Evolutionary conservation across 2,329 filamentous ascomycete species (phyloP), one percentile per base, ranked within the genome.

Genomic region (Cladophialophora psammophila): DNA sequence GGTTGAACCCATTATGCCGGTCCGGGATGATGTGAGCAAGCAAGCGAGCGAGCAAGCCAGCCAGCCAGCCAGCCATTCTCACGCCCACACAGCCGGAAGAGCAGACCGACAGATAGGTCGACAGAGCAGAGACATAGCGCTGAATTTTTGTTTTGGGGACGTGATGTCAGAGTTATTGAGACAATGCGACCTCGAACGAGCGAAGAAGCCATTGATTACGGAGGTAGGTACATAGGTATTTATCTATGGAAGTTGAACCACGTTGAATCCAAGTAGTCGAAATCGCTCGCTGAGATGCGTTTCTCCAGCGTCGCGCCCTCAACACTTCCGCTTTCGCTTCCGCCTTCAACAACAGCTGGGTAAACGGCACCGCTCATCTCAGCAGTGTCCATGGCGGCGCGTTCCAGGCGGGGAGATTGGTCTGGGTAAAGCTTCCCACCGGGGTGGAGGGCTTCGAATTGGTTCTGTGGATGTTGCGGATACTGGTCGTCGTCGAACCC

Each of bases 401-500:
- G 55, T 7, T 35, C 45, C 20, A 63, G 59, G 15, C 55, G 60
- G 15, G 71, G 69, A 18, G 56, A 64, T 45, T 71, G 68, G 65
- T 76, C 77, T 5, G 82, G 82, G 67, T 83, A 83, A 67, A 78
- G 78, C 64, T 72, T 76, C 15, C 82, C 82, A 64, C 82, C 82
- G 18, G 82, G 82, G 71, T 84, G 82, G 65, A 83, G 74, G 63
- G 81, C 77, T 70, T 83, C 80, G 31, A 66, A 60, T 35, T 71
- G 68, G 6, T 26, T 66, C 20, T 67, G 68, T 10, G 68, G 66
- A 35, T 53, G 38, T 26, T 69, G n/a, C 6, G 18, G 18, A 26
- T 50, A 69, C 32, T 65, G 38, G 53, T 69, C 70, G 18, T 65
- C 63, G 12, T 65, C 61, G 48, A 68, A 65, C 32, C 63, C 65